Evolutionary conservation across 2,329 filamentous ascomycete species (phyloP), one percentile per base, ranked within the genome.

Genomic region (Ustilaginoidea virens): DNA sequence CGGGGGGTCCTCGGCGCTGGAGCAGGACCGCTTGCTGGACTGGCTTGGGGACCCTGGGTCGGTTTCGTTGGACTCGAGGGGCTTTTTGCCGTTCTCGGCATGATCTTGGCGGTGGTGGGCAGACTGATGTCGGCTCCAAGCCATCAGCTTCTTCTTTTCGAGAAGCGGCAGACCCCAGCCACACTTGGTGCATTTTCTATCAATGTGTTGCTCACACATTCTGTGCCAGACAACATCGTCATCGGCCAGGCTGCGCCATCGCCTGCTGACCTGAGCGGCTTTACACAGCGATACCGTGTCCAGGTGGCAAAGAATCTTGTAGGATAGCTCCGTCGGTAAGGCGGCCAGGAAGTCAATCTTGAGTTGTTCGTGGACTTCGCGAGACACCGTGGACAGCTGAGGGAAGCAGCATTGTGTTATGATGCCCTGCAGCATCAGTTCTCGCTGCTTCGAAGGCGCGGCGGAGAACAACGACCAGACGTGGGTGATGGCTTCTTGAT

Each of bases 381-480:
- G 75, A 2, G 87, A 90, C 33, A 98, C 77, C 40, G 81, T 86
- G 18, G 90, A 96, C 5, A 98, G 71, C 47, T 98, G 90, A 1
- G 90, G 87, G 47, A 98, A 96, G 58, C 90, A 98, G 53, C 87
- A 96, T 52, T 96, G 86, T 0, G 87, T 80, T 36, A 98, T 75
- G 44, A 98, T 87, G 40, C 90, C 90, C 51, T 93, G 85, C 6
- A 98, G 68, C 81, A 98, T 96, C 34, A 98, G 67, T 38, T 92
- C 87, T 41, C 90, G 77, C 47, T 96, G 87, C 49, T 92, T 93
- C 7, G 83, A 70, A 0, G 90, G 90, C 1, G 90, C 86, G 22
- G 90, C 90, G 1, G 87, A 96, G 60, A 98, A 98, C 27, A 96
- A 66, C 0, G 87, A 92, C 90, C 90, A 98, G 32, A 96, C 86